Evolutionary conservation across 768 basidiomycete species (phyloP).

Genomic region (Pleurotus giganteus): DNA sequence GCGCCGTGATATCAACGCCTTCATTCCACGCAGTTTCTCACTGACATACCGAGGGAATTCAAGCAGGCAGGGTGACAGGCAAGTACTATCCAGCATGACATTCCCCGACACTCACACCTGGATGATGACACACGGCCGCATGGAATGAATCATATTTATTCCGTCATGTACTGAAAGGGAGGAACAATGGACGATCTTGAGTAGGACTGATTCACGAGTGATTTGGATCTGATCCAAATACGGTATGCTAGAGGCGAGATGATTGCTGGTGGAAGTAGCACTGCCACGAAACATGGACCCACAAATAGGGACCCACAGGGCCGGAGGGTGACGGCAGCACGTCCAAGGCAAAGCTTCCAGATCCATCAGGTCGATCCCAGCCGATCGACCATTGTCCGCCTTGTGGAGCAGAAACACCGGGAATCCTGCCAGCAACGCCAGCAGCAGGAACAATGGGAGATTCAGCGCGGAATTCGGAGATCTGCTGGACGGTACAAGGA

Average conservation of each 20-base stretch:
- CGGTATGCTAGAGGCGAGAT: no score
- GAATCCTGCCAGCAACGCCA: background rate
- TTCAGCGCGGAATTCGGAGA: background rate
- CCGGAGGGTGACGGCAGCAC: constrained; percentile 5
- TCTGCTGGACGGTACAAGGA: background rate
- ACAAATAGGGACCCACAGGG: constrained; percentile 26
- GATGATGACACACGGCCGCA: no score
- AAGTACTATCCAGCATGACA: no score
- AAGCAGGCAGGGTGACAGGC: no score
- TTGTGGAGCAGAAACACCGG: constrained; percentile 2
- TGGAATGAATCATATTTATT: no score
- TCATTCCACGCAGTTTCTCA: no score
- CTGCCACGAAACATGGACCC: constrained; percentile 46
- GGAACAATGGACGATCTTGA: background rate
- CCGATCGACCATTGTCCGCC: constrained; percentile 9
- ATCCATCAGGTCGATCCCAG: constrained; percentile 3
- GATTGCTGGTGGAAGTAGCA: constrained; percentile 27
- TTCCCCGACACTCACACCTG: no score
- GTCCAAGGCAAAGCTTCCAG: constrained; percentile 3
- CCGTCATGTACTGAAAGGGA: background rate
- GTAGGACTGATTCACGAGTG: no score
- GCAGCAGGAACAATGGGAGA: constrained; percentile 9
- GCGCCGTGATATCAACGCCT: no score
- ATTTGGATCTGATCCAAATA: no score
- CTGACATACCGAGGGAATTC: no score